Percentiles rank a stretch among this genome's conserved stretches.
These are phyloP conservation scores for Arabidopsis suecica DNA, from an alignment of 345 rosid species.

Conservation along the genomic window DNA sequence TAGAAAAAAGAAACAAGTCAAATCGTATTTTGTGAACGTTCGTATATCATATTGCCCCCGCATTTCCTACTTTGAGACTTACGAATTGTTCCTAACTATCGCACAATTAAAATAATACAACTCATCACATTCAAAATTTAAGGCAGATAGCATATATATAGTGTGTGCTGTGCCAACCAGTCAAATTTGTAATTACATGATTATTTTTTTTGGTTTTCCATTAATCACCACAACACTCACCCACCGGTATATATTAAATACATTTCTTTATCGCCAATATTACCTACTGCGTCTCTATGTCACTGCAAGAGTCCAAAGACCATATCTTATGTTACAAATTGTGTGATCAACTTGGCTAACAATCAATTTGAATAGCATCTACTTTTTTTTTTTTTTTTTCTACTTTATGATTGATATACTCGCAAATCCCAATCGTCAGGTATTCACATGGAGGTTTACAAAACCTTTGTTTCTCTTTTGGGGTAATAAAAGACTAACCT, in stretches of 20 bases:
- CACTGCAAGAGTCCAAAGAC: constrained; percentile 24
- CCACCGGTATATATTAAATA: constrained; percentile 2
- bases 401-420: constrained; percentile 24
- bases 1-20: neutral
- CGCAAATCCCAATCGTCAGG: constrained; percentile 14
- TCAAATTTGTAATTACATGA: constrained; percentile 15
- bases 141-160: neutral
- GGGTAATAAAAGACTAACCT: neutral
- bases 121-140: neutral
- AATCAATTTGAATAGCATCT: constrained; percentile 18
- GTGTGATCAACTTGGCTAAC: constrained; percentile 26
- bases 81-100: neutral
- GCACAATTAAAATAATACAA: neutral
- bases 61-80: neutral
- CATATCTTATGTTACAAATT: neutral
- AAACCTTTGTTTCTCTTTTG: neutral
- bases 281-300: constrained; percentile 18
- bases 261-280: constrained; percentile 3
- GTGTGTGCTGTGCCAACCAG: constrained; percentile 18
- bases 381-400: neutral
- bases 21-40: neutral
- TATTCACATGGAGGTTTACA: constrained; percentile 15
- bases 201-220: neutral
- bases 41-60: neutral
- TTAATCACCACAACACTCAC: constrained; percentile 18